Evolutionary conservation across 345 rosid species (phyloP).

Genomic region (Brassica cretica): DNA sequence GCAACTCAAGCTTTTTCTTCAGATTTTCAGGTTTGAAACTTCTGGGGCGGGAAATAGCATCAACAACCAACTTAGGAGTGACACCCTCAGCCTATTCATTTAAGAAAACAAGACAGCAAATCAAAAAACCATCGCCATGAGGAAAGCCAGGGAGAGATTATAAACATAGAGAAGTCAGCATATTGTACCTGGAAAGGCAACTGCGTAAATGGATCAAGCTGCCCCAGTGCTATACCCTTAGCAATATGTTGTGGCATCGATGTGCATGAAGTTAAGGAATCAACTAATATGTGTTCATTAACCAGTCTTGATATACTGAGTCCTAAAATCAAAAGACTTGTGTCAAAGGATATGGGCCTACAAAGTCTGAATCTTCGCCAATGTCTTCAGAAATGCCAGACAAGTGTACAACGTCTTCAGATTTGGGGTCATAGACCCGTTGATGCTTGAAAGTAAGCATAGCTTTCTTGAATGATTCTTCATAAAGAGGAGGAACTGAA

Average conservation of each 20-base stretch:
- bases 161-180: conserved; percentile 11
- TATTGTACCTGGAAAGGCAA: conserved; percentile 68
- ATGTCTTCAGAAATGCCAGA: conserved; percentile 45
- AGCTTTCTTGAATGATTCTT: conserved; percentile 86
- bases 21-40: conserved; percentile 50
- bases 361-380: conserved; percentile 62
- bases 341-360: conserved; percentile 95
- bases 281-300: conserved; percentile 3
- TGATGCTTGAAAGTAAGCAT: conserved; percentile 87
- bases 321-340: conserved; percentile 14
- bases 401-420: conserved; percentile 62
- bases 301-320: conserved; percentile 7
- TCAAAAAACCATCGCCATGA: conserved; percentile 11
- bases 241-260: conserved; percentile 68
- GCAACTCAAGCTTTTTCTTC: conserved; percentile 81
- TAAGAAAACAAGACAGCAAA: neutral
- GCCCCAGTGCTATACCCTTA: conserved; percentile 82
- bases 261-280: conserved; percentile 64
- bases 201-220: conserved; percentile 87
- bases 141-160: neutral
- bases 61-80: conserved; percentile 38
- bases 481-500: conserved; percentile 80
- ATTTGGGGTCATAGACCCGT: conserved; percentile 74
- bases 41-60: conserved; percentile 38
- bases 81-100: conserved; percentile 50